Conservation (phyloP, 2,329 filamentous ascomycete genomes). For the Xylaria sp. region DNA sequence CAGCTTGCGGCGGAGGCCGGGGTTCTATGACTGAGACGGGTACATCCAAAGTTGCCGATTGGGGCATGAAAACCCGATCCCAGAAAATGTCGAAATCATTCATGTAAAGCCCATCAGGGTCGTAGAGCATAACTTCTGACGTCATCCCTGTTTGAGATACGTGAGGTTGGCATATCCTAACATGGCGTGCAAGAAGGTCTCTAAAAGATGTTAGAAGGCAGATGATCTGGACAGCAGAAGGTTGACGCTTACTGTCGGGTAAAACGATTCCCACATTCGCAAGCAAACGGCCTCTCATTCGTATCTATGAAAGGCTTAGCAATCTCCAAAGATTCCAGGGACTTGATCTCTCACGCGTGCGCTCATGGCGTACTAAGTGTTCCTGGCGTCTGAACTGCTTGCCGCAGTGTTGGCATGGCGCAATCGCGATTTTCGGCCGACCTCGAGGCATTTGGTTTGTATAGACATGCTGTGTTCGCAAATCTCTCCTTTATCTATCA, state of each 20-base stretch:
- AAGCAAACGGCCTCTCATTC: constrained; percentile 48
- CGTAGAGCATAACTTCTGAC: neutral
- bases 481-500: neutral
- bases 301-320: constrained; percentile 44
- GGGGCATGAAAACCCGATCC: constrained; percentile 20
- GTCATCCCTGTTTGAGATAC: neutral
- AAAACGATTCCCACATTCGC: constrained; percentile 47
- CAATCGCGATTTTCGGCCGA: constrained; percentile 26
- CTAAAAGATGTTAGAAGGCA: neutral
- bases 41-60: constrained; percentile 20
- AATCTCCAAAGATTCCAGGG: neutral
- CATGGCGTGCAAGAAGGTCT: constrained; percentile 35
- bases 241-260: constrained; percentile 45
- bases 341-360: constrained; percentile 42
- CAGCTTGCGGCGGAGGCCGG: neutral
- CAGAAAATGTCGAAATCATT: constrained; percentile 30
- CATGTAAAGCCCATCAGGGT: constrained; percentile 16
- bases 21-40: neutral
- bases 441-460: constrained; percentile 32
- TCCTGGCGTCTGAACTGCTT: constrained; percentile 49
- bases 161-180: constrained; percentile 18
- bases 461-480: neutral
- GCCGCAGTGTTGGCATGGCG: constrained; percentile 47
- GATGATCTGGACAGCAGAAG: neutral
- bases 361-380: constrained; percentile 49